phyloP scores from a whole-genome alignment of 2,329 filamentous ascomycete species.

The Nectriaceae sp. region DNA sequence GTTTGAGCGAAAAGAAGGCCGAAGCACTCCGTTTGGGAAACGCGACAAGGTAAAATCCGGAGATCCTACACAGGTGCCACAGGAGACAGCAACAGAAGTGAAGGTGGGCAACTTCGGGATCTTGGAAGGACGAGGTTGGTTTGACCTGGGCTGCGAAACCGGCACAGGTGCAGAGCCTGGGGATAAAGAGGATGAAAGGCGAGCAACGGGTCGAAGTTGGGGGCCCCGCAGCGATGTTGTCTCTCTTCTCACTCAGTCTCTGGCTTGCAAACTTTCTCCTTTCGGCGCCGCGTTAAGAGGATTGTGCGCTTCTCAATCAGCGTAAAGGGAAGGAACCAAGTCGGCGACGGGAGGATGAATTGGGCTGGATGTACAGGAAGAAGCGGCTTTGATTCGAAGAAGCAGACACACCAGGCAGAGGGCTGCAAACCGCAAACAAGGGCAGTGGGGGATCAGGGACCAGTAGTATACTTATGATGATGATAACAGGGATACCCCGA shows the following conservation, averaged over 20 bases:
- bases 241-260: constrained; percentile 30
- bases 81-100: background rate
- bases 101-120: constrained; percentile 15
- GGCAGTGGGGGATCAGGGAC: constrained; percentile 28
- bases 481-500: constrained; percentile 23
- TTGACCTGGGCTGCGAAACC: constrained; percentile 24
- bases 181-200: constrained; percentile 17
- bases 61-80: background rate
- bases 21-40: background rate
- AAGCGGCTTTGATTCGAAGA: constrained; percentile 22
- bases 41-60: background rate
- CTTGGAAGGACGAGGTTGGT: constrained; percentile 18
- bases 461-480: constrained; percentile 17
- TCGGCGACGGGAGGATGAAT: constrained; percentile 22
- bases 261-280: constrained; percentile 21
- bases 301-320: constrained; percentile 24
- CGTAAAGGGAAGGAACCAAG: constrained; percentile 15
- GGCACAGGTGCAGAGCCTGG: constrained; percentile 22
- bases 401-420: constrained; percentile 21
- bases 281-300: constrained; percentile 13
- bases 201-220: constrained; percentile 7
- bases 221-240: constrained; percentile 30
- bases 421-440: constrained; percentile 12
- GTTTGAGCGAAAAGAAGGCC: background rate
- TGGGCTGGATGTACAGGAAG: constrained; percentile 19